Evolutionary conservation across 495 filamentous ascomycete genomes (phyloP), one percentile per base, ranked within the genome.

Genomic region (Aspergillus biplanus): DNA sequence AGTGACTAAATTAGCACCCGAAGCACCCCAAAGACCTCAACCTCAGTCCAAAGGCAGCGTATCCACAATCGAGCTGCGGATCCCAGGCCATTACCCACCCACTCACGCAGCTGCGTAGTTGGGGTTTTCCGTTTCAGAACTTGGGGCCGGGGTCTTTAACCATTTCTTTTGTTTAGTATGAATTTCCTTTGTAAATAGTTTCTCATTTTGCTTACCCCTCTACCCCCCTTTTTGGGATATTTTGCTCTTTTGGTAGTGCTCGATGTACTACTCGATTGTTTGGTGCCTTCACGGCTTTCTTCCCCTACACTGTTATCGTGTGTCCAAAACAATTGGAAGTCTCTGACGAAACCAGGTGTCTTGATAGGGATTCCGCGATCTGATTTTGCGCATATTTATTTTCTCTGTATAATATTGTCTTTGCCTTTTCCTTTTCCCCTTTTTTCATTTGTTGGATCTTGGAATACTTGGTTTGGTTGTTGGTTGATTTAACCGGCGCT

Each of bases 331-430:
- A 11, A 44, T 44, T 15, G 11, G 11, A 44, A 44, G 39, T 18
- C 47, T 9, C 6, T 50, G 47, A 50, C 18, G 16, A 34, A 39
- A 39, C 11, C 11, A 21, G 7, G 34, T n/a, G 33, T 39, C 18
- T 42, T 56, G n/a, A 5, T 21, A 27, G 16, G 16, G 42, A 5
- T 9, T 11, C 35, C 16, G 31, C 12, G 16, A 42, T 39, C 35
- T 56, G 16, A n/a, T 57, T 4, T 68, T 48, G 21, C 53, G 64
- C 16, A 46, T 59, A 61, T 61, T 50, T 35, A 53, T 55, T 33
- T 53, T 44, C n/a, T 60, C 64, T 65, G 31, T 53, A 18, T 55
- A 58, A 57, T 52, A 32, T 55, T 59, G 37, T 61, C 8, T 63
- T 18, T 64, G 33, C 52, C n/a, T 18, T 55, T 61, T 55, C 53